A percentile compares a stretch with the other conserved stretches of the same genome.
These are phyloP conservation scores for Annulohypoxylon truncatum DNA, from an alignment of 2,329 filamentous ascomycete species.

Conservation along the genomic window DNA sequence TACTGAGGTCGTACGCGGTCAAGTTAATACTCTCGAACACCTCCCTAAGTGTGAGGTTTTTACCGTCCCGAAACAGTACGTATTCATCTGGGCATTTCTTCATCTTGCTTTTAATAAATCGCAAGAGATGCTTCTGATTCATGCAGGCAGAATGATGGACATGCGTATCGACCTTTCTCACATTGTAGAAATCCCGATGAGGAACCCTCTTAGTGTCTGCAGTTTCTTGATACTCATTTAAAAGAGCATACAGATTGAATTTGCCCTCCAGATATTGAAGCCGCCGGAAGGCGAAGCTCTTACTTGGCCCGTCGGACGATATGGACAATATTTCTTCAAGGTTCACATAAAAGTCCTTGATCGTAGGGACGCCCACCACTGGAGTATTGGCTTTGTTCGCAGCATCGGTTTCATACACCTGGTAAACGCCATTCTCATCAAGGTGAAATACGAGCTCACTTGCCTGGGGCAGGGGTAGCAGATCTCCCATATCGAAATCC, in stretches of 20 bases:
- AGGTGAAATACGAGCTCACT: slow-evolving; percentile 81
- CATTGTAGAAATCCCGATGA: slow-evolving; percentile 98
- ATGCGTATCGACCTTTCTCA: slow-evolving; percentile 98
- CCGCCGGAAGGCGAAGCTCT: slow-evolving; percentile 95
- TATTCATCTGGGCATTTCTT: slow-evolving; percentile 97
- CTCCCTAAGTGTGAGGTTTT: slow-evolving; percentile 88
- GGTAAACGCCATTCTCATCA: slow-evolving; percentile 88
- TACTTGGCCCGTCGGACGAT: slow-evolving; percentile 95
- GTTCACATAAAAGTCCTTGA: slow-evolving; percentile 96
- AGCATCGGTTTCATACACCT: slow-evolving; percentile 82
- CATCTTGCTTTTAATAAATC: slow-evolving; percentile 99
- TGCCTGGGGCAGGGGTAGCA: slow-evolving; percentile 76
- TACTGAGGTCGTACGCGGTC: slow-evolving; percentile 96
- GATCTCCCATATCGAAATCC: slow-evolving; percentile 86
- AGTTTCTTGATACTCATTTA: slow-evolving; percentile 98
- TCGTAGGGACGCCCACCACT: slow-evolving; percentile 85
- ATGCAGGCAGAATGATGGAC: slow-evolving; percentile 99
- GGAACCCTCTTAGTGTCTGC: slow-evolving; percentile 98
- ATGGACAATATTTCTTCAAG: slow-evolving; percentile 86
- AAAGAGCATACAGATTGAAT: slow-evolving; percentile 90
- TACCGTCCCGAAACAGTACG: slow-evolving; percentile 91
- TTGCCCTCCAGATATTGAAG: slow-evolving; percentile 97
- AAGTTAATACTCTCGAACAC: slow-evolving; percentile 98
- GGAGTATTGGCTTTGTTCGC: slow-evolving; percentile 73
- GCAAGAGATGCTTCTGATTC: slow-evolving; percentile 98